phyloP scores from a whole-genome alignment of 78 protist genomes.

The Protostelium mycophagum region DNA sequence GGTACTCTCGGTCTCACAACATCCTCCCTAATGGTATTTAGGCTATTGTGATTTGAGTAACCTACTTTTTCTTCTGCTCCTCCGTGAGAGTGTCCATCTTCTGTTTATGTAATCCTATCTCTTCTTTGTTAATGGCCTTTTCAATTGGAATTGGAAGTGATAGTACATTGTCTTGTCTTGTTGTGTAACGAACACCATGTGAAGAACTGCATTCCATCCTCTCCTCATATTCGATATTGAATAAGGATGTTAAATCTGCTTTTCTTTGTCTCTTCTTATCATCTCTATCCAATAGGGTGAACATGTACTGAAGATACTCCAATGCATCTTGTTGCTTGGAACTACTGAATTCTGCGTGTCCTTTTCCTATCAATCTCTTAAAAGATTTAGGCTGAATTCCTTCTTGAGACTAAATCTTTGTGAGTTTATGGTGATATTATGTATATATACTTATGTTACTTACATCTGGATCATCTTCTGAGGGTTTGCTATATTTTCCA shows the following conservation, averaged over 20 bases:
- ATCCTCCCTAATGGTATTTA: background rate
- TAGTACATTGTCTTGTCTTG: conserved; percentile 28
- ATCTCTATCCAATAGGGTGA: conserved; percentile 27
- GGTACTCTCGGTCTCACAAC: conserved; percentile 61
- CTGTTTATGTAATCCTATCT: conserved; percentile 17
- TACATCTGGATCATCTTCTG: background rate
- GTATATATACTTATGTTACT: conserved; percentile 6
- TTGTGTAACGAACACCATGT: conserved; percentile 56
- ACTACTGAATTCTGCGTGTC: conserved; percentile 79
- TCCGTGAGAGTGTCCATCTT: background rate
- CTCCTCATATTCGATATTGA: conserved; percentile 44
- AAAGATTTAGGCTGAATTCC: conserved; percentile 80
- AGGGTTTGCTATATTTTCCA: conserved; percentile 68
- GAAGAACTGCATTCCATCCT: conserved; percentile 56
- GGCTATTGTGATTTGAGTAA: background rate
- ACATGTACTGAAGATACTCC: conserved; percentile 74
- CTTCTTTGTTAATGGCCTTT: conserved; percentile 32
- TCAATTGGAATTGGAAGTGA: conserved; percentile 54
- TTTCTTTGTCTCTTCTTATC: conserved; percentile 25
- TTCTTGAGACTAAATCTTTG: conserved; percentile 18
- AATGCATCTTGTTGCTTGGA: conserved; percentile 86
- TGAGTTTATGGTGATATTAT: conserved; percentile 2
- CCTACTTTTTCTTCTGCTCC: conserved; percentile 10
- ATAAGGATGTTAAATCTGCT: background rate
- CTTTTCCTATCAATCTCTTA: conserved; percentile 69